A percentile compares a stretch with the other conserved stretches of the same genome.
These are phyloP conservation scores for Bipolaris oryzae DNA, from an alignment of 2,329 filamentous ascomycete species.

Conservation along the genomic window DNA sequence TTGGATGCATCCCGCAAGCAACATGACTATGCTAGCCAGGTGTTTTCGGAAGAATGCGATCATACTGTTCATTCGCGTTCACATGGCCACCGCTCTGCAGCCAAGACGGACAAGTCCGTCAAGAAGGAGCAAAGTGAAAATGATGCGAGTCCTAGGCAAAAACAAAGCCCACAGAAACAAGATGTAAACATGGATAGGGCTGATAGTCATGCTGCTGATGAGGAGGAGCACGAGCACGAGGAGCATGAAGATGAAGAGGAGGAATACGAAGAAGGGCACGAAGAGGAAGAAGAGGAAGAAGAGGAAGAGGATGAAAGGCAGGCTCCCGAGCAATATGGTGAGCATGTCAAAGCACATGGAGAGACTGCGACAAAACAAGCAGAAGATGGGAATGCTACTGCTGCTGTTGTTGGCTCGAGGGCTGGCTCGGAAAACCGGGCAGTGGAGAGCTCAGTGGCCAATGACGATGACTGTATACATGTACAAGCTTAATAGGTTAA, in stretches of 20 bases:
- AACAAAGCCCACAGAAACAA: constrained; percentile 18
- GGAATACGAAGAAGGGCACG: too few relatives aligned
- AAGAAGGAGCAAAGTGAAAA: constrained; percentile 34
- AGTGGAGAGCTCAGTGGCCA: not conserved
- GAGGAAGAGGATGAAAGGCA: constrained; percentile 17
- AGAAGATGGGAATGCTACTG: not conserved
- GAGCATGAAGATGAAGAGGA: too few relatives aligned
- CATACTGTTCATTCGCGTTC: constrained; percentile 33
- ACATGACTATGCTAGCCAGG: constrained; percentile 41
- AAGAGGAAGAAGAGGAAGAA: too few relatives aligned
- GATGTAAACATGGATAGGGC: constrained; percentile 34
- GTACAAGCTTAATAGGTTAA: not conserved
- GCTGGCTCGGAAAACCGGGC: not conserved
- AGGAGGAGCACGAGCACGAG: constrained; percentile 5
- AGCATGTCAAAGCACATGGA: not conserved
- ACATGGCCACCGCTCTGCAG: constrained; percentile 17
- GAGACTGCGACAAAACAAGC: not conserved
- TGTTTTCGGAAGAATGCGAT: constrained; percentile 38
- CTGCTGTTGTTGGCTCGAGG: not conserved
- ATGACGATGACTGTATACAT: not conserved
- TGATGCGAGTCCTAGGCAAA: constrained; percentile 10
- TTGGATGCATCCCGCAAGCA: constrained; percentile 40
- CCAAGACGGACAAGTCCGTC: constrained; percentile 18
- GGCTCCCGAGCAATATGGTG: not conserved
- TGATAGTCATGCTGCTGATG: constrained; percentile 29